Conservation (phyloP, 2,329 filamentous ascomycete species). For the Berkeleyomyces rouxiae region DNA sequence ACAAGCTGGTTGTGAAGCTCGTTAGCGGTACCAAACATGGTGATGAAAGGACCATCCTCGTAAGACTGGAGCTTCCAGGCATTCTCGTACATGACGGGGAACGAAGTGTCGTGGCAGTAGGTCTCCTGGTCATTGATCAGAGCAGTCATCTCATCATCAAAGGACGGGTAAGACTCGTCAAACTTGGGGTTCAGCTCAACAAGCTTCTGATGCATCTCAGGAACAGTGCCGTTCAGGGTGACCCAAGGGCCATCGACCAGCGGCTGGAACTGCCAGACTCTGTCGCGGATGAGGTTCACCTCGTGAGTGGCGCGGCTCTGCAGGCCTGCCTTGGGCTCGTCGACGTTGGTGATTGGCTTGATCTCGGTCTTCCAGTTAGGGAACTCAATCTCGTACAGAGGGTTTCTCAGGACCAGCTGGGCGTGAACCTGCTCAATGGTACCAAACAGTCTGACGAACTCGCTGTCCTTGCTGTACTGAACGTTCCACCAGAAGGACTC, state of each 20-base stretch:
- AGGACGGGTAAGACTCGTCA: constrained; percentile 10
- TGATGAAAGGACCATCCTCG: constrained; percentile 11
- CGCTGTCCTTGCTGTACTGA: neutral
- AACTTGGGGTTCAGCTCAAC: constrained; percentile 15
- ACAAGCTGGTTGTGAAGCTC: constrained; percentile 15
- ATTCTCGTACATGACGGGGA: neutral
- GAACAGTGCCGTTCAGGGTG: constrained; percentile 15
- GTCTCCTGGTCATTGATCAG: neutral
- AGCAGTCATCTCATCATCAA: constrained; percentile 1
- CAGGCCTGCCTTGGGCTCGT: neutral
- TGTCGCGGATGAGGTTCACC: neutral
- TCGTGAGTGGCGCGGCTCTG: neutral
- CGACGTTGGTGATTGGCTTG: neutral
- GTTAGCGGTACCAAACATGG: constrained; percentile 15
- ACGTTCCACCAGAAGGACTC: neutral
- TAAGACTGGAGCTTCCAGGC: constrained; percentile 15
- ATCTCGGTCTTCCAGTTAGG: neutral
- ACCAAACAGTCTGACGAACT: neutral
- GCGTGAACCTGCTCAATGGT: neutral
- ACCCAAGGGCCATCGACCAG: constrained; percentile 11
- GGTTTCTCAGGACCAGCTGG: neutral
- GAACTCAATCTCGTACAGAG: neutral
- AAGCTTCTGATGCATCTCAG: constrained; percentile 14
- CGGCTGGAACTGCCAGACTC: constrained; percentile 15
- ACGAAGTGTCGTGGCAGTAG: neutral